These are phyloP conservation scores for Hanseniaspora thailandica DNA, from an alignment of 805 yeast species.

Conservation along the genomic window DNA sequence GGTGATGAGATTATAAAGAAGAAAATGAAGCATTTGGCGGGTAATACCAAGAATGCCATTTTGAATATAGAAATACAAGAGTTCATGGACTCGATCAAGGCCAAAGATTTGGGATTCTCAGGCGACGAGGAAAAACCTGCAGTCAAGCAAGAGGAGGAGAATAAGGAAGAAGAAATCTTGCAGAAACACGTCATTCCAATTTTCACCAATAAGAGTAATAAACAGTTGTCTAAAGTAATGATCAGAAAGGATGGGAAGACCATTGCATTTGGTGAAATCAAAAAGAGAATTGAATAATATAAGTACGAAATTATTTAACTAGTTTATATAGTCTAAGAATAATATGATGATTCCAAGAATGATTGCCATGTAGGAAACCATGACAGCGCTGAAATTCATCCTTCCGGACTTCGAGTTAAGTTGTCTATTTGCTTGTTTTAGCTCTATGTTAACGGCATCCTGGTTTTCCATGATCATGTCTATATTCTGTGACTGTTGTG, in stretches of 20 bases:
- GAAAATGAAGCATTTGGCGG: constrained; percentile 76
- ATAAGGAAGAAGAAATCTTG: not conserved
- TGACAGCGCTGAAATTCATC: constrained; percentile 49
- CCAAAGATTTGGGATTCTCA: constrained; percentile 40
- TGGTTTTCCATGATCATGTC: constrained; percentile 53
- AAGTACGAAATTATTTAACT: not conserved
- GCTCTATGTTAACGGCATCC: constrained; percentile 51
- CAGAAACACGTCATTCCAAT: constrained; percentile 68
- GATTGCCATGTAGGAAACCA: constrained; percentile 45
- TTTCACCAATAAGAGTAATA: constrained; percentile 74
- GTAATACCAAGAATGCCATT: constrained; percentile 89
- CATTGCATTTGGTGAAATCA: constrained; percentile 91
- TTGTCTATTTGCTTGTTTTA: constrained; percentile 58
- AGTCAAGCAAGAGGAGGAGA: not conserved
- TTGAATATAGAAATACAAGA: constrained; percentile 95
- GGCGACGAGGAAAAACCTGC: constrained; percentile 30
- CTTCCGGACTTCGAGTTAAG: constrained; percentile 55
- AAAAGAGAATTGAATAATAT: constrained; percentile 32
- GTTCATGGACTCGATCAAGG: constrained; percentile 35
- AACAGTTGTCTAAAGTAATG: constrained; percentile 90
- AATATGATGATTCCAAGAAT: constrained; percentile 46
- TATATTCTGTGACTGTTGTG: constrained; percentile 60
- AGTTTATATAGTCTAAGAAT: constrained; percentile 40
- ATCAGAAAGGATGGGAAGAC: constrained; percentile 96
- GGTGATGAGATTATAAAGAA: constrained; percentile 68